phyloP scores from a whole-genome alignment of 1,139 yeast genomes.

The Geotrichum candidum region DNA sequence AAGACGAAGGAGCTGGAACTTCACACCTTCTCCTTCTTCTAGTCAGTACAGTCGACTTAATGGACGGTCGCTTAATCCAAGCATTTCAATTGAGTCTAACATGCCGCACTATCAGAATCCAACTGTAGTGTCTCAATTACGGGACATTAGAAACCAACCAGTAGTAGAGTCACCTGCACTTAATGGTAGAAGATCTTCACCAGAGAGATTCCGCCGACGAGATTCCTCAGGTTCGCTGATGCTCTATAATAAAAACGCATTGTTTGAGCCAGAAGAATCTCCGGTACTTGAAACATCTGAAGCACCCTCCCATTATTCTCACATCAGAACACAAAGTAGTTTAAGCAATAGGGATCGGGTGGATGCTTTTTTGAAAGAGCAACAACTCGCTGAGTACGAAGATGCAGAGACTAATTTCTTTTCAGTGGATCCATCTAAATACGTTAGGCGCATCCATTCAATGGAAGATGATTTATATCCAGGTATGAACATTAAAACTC shows the following conservation, averaged over 20 bases:
- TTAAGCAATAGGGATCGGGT: not conserved
- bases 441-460: not conserved
- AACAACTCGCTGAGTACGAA: not conserved
- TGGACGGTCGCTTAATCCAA: not conserved
- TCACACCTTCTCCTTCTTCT: not conserved
- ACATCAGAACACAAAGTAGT: not conserved
- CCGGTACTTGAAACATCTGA: not conserved
- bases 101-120: slow-evolving; percentile 13
- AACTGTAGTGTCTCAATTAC: slow-evolving; percentile 10
- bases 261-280: not conserved
- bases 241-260: not conserved
- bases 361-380: not conserved
- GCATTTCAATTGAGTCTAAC: not conserved
- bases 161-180: slow-evolving; percentile 12
- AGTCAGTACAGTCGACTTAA: not conserved
- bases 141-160: slow-evolving; percentile 6
- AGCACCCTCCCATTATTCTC: not conserved
- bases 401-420: not conserved
- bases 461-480: not conserved
- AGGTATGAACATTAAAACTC: not conserved
- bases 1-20: not conserved
- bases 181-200: slow-evolving; percentile 3
- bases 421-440: not conserved
- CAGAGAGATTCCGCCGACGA: not conserved
- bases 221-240: slow-evolving; percentile 9